phyloP scores from a whole-genome alignment of 108 stramenopile species.

The Skeletonema costatum region DNA sequence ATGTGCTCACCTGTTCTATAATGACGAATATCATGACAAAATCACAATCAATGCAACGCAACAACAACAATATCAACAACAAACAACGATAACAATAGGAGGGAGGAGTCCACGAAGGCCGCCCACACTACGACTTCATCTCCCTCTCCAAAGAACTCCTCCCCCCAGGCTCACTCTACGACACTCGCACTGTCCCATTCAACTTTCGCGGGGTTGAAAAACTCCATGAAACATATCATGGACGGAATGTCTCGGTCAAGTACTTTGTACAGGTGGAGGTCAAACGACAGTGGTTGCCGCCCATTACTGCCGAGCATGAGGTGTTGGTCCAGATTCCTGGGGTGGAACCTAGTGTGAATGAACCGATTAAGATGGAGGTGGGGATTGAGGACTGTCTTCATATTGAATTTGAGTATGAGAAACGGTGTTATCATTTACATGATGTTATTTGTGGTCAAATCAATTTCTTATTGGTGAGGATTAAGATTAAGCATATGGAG shows the following conservation, averaged over 20 bases:
- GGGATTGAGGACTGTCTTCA: conserved; percentile 99
- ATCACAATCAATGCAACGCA: background rate
- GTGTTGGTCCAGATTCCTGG: conserved; percentile 87
- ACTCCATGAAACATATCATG: conserved; percentile 91
- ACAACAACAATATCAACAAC: conserved; percentile 5
- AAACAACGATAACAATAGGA: conserved; percentile 41
- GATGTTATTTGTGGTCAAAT: conserved; percentile 97
- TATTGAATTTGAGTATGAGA: conserved; percentile 99
- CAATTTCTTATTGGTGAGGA: conserved; percentile 96
- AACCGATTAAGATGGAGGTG: conserved; percentile 98
- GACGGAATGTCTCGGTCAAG: conserved; percentile 94
- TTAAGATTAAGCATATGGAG: conserved; percentile 99
- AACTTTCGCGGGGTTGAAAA: conserved; percentile 89
- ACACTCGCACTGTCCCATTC: conserved; percentile 81
- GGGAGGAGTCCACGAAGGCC: conserved; percentile 72
- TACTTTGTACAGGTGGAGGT: conserved; percentile 95
- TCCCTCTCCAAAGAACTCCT: conserved; percentile 94
- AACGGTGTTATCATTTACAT: conserved; percentile 86
- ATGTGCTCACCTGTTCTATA: background rate
- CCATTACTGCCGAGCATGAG: conserved; percentile 88
- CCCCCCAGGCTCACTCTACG: conserved; percentile 88
- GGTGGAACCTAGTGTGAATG: conserved; percentile 72
- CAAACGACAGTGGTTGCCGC: conserved; percentile 87
- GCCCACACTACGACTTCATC: conserved; percentile 91
- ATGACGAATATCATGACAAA: background rate